phyloP scores from a whole-genome alignment of 2,329 filamentous ascomycete genomes.

The Scedosporium minutisporum region DNA sequence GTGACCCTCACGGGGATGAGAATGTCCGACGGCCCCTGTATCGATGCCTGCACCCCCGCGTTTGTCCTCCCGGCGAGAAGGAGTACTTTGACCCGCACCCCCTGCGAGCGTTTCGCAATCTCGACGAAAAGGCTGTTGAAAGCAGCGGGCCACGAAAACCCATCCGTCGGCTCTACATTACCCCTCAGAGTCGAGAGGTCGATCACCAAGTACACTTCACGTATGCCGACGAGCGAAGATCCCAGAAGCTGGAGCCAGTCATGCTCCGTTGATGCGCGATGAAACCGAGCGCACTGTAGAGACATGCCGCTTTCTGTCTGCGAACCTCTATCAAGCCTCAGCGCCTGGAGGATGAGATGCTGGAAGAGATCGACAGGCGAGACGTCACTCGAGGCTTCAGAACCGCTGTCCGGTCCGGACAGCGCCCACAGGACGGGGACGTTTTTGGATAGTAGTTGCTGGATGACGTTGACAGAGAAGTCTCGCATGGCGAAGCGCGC shows the following conservation, averaged over 20 bases:
- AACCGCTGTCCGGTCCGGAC: not conserved
- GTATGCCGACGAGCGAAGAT: not conserved
- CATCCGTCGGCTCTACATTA: not conserved
- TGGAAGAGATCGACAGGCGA: not conserved
- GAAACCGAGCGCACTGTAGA: not conserved
- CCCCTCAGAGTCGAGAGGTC: not conserved
- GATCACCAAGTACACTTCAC: not conserved
- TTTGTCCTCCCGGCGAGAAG: not conserved
- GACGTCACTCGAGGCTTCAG: not conserved
- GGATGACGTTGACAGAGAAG: not conserved
- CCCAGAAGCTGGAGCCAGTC: not conserved
- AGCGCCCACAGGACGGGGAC: not conserved
- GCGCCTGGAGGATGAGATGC: not conserved
- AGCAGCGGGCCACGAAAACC: not conserved
- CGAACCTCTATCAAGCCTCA: not conserved
- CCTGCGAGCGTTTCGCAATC: not conserved
- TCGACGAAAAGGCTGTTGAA: not conserved
- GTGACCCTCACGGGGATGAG: too few relatives aligned
- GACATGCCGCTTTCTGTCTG: not conserved
- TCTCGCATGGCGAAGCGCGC: not conserved
- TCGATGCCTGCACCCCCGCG: not conserved
- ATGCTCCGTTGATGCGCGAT: not conserved
- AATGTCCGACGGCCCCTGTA: too few relatives aligned
- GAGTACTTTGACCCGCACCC: not conserved
- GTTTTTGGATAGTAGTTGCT: not conserved